Base-by-base conservation (phyloP, 2,329 filamentous ascomycete species). In the Sporothrix variecibatus region DNA sequence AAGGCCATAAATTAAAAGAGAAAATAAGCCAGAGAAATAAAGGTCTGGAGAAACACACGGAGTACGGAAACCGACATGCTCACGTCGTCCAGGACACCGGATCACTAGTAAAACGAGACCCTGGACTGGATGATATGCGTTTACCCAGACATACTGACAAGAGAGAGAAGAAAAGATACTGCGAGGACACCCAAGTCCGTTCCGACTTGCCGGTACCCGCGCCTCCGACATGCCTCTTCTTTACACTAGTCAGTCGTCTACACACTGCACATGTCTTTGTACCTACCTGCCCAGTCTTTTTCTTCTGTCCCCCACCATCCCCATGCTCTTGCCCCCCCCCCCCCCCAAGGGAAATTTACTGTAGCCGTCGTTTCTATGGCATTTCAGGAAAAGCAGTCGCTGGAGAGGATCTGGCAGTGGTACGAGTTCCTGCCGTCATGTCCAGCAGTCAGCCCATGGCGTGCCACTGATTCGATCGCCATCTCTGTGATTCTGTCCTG, bases 41-140 rank as follows among this genome's bases (percentile, higher is more conserved):
- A 15, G 51, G 12, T 17, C 64, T 65, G 65, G 43, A 28, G 26
- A 34, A 40, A 31, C 20, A 49, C 12, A 38, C 64, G 72, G 64
- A 64, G 46, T 62, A 73, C 64, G 72, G 64, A 60, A 58, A 73
- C 72, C 72, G 72, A 60, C 51, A 70, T 73, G 64, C 64, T 60
- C 72, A 69, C 6, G 15, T 60, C 34, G 34, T 60, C 64, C 23
- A 38, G 34, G 49, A 65, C n/a, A 12, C 43, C n/a, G 26, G 56
- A 11, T 49, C 26, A 4, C 26, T 34, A 26, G 53, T 23, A 23
- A 38, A 64, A 49, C 34, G 58, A 38, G 26, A 58, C 56, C 69
- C 64, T 51, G 43, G 43, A 2, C 8, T 4, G 20, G 23, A 51
- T 34, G 43, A 51, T 34, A 23, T 69, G 65, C 26, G 9, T 34